Percentiles rank a stretch among this genome's conserved stretches.
These are phyloP conservation scores for Aquanectria penicillioides DNA, from an alignment of 2,329 filamentous ascomycete species.

Conservation along the genomic window DNA sequence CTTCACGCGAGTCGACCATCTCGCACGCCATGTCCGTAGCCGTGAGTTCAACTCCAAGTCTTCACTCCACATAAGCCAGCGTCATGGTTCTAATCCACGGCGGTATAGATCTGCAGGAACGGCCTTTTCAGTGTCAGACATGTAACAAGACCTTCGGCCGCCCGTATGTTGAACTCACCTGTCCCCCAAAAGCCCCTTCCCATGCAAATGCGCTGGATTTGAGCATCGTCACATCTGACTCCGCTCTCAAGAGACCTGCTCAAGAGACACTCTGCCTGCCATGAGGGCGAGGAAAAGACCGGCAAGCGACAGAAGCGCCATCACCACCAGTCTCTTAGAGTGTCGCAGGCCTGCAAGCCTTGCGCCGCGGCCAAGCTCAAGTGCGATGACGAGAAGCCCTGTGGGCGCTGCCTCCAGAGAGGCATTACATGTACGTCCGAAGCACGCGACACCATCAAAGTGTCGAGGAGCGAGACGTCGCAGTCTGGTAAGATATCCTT, in stretches of 20 bases:
- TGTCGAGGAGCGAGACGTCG: conserved; percentile 13
- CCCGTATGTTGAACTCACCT: conserved; percentile 53
- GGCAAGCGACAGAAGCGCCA: conserved; percentile 25
- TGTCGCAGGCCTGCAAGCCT: conserved; percentile 27
- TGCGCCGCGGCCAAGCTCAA: conserved; percentile 28
- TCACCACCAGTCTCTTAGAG: conserved; percentile 17
- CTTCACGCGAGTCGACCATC: conserved; percentile 30
- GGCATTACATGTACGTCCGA: conserved; percentile 18
- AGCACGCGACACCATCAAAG: conserved; percentile 17
- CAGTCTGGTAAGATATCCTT: conserved; percentile 11
- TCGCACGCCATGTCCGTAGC: conserved; percentile 30
- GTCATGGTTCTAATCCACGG: background rate
- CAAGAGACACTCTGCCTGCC: conserved; percentile 25
- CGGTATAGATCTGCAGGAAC: conserved; percentile 27
- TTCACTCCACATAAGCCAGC: background rate
- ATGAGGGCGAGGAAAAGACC: conserved; percentile 20
- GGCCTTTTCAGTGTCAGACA: conserved; percentile 32
- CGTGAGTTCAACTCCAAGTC: conserved; percentile 9
- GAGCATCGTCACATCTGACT: background rate
- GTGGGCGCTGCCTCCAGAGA: conserved; percentile 17
- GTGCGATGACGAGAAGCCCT: conserved; percentile 25
- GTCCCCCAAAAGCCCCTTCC: background rate
- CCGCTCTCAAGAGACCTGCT: conserved; percentile 18
- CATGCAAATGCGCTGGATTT: background rate
- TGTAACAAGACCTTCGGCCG: conserved; percentile 33